These are phyloP conservation scores for Luffa aegyptiaca DNA, from an alignment of 306 rosid genomes.

Conservation along the genomic window DNA sequence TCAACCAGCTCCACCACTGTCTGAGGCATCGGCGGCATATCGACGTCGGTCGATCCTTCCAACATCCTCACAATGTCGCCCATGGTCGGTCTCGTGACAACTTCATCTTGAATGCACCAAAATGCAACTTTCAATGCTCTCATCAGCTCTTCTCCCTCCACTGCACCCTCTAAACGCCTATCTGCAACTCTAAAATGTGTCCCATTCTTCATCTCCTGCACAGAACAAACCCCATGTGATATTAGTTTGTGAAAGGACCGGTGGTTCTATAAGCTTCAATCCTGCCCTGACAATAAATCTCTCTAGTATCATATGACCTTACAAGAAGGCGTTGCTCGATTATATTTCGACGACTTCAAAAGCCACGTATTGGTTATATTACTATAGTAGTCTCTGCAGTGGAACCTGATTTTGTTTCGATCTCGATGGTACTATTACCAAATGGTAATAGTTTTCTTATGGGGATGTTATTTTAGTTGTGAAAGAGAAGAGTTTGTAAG, in stretches of 20 bases:
- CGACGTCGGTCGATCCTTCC: conserved; percentile 52
- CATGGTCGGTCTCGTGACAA: conserved; percentile 71
- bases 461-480: not conserved
- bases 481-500: not conserved
- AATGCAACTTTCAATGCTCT: conserved; percentile 72
- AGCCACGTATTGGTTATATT: not conserved
- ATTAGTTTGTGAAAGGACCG: not conserved
- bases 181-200: conserved; percentile 58
- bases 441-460: not conserved
- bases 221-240: not conserved
- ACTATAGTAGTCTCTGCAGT: not conserved
- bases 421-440: not conserved
- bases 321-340: not conserved
- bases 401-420: not conserved
- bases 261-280: not conserved
- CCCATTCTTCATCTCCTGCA: conserved; percentile 62
- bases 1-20: conserved; percentile 70
- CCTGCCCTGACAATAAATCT: not conserved
- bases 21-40: conserved; percentile 90
- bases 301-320: not conserved
- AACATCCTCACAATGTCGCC: conserved; percentile 87
- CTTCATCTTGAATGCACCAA: conserved; percentile 98
- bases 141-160: conserved; percentile 55
- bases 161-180: conserved; percentile 60
- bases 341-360: not conserved